Base-by-base conservation (phyloP, 306 rosid genomes). In the Dryas octopetala region DNA sequence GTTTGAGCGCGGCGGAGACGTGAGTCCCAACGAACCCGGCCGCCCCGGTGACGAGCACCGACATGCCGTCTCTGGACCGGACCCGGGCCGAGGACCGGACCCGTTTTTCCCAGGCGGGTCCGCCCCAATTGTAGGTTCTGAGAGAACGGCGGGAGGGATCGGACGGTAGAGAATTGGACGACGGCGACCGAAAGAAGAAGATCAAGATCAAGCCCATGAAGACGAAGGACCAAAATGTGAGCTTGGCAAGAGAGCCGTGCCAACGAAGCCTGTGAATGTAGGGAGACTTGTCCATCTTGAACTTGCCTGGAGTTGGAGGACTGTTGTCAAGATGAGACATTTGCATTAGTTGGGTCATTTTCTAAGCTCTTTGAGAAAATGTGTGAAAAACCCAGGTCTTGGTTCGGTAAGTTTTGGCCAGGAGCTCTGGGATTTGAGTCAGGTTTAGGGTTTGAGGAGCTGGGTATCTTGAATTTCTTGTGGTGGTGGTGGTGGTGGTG, bases 11-110 rank as follows among this genome's bases (percentile, higher is more conserved):
- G 5, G 95, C 83, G 0, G 97, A 87, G 58, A 95, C 97, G 13
- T 95, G 98, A 49, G 97, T 90, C 43, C 98, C 98, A 1, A 95
- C 98, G 32, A 95, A 95, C 1, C 98, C 98, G 0, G 91, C 93
- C 0, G 96, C 96, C 5, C 98, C 98, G 17, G 98, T 95, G 40
- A 95, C 98, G 38, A 95, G 82, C 0, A 95, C 96, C 48, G 97
- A 83, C 4, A 88, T 74, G 7, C 98, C 91, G 47, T 88, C 82
- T 1, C 88, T 54, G 47, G 97, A 87, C 12, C 98, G 86, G 59
- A 86, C 85, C 4, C 85, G 82, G 48, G 98, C 95, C 0, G 98
- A 91, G 7, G 90, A 75, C 1, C 91, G 83, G 59, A 91, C 91
- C 53, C 91, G 81, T 32, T 95, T 95, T 80, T 95, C 98, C 98